Percentiles rank a stretch among this genome's conserved stretches.
Conservation (phyloP, 768 basidiomycete species). For the Austroboletus eburneus region DNA sequence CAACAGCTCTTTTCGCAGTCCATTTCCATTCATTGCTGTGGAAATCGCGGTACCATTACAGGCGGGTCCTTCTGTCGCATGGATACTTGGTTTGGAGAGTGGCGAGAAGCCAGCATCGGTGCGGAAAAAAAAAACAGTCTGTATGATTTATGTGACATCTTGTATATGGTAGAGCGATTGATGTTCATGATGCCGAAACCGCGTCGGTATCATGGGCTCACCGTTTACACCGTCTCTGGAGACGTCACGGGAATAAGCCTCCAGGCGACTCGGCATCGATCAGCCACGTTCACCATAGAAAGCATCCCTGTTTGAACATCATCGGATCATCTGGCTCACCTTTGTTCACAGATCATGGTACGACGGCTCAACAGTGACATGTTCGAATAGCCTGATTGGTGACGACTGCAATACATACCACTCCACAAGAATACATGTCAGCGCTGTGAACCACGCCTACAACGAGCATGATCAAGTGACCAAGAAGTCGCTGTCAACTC, state of each 20-base stretch:
- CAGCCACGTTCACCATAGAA: no score
- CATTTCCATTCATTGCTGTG: constrained; percentile 62
- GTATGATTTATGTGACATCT: constrained; percentile 67
- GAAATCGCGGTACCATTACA: constrained; percentile 78
- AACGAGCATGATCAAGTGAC: not conserved
- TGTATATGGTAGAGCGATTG: no score
- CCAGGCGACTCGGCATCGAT: no score
- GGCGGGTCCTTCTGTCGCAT: constrained; percentile 10
- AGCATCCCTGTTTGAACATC: no score
- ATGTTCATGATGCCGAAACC: no score
- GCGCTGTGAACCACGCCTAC: constrained; percentile 2
- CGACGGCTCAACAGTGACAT: constrained; percentile 63
- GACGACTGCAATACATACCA: constrained; percentile 75
- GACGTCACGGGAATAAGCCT: no score
- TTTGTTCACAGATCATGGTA: no score
- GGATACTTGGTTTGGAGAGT: constrained; percentile 28
- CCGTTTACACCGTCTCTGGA: no score
- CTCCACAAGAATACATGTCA: constrained; percentile 68
- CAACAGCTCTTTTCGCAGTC: constrained; percentile 74
- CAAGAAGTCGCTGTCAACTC: not conserved
- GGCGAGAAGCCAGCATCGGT: no score
- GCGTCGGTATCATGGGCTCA: no score
- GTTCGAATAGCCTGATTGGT: constrained; percentile 66
- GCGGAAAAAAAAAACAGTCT: no score
- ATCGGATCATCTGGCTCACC: no score